Base-by-base conservation (phyloP, 2,329 filamentous ascomycete species). In the Fusarium euwallaceae region DNA sequence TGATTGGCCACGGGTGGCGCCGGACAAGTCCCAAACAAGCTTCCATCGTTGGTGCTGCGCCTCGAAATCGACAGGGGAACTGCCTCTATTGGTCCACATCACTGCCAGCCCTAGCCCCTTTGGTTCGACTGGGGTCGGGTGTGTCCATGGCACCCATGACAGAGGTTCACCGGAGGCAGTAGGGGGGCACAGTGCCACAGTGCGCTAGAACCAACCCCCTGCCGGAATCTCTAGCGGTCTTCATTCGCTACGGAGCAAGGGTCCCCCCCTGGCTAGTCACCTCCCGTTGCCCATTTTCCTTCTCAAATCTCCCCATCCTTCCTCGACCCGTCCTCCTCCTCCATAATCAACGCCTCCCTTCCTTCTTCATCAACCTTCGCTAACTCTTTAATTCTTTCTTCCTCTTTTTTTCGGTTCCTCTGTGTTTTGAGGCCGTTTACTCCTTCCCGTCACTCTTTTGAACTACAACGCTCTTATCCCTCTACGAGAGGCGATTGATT, bases 401-500 rank as follows among this genome's bases (percentile, higher is more conserved):
- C 68, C 64, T 69, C 69, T 77, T 70, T 74, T 74, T 58, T 68
- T 70, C 66, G 75, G 75, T 76, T 76, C 78, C 78, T 76, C 68
- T 69, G 29, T 65, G 27, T 51, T 51, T 70, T 71, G 76, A 78
- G 76, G 64, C 75, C 72, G 70, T 73, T 76, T 69, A 76, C 70
- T 69, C 61, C 61, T 81, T 81, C 79, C 79, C 68, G 79, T 75
- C 79, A 79, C 79, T 81, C 79, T 75, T 80, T 80, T 74, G 36
- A 39, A 75, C 63, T 48, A 58, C 41, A 64, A 22, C 64, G 34
- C 63, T 74, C 61, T 72, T 71, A 43, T 41, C 51, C 66, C 61
- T 55, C 48, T 55, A 12, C 27, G 17, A 53, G 48, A 32, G 48
- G 48, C 48, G 48, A 51, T 45, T 22, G 20, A 55, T 32, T 53